These are phyloP conservation scores for Circinella umbellata DNA, from an alignment of 371 early-diverging fungal species.

Conservation along the genomic window DNA sequence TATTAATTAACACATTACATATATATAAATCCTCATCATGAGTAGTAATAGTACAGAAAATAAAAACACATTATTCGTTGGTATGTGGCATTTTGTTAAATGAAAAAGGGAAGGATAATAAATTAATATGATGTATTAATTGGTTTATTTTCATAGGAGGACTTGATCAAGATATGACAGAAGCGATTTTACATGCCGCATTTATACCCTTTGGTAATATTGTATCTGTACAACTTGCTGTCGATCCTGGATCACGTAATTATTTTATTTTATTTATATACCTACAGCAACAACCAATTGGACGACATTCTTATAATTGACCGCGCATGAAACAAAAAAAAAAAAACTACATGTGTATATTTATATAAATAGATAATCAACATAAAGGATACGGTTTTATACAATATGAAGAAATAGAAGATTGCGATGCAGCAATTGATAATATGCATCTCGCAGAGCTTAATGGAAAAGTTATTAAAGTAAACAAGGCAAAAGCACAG, in stretches of 20 bases:
- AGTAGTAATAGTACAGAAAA: conserved; percentile 14
- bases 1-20: background rate
- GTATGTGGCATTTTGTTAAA: conserved; percentile 27
- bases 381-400: conserved; percentile 96
- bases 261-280: background rate
- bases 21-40: conserved; percentile 2
- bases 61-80: conserved; percentile 49
- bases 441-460: conserved; percentile 94
- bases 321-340: too few relatives aligned
- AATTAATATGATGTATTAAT: background rate
- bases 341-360: background rate
- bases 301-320: too few relatives aligned
- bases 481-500: conserved; percentile 81
- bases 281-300: too few relatives aligned
- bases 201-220: conserved; percentile 98
- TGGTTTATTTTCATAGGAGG: conserved; percentile 62
- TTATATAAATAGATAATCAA: conserved; percentile 61
- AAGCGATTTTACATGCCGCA: conserved; percentile 81
- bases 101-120: background rate
- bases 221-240: conserved; percentile 83
- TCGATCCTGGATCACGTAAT: conserved; percentile 75
- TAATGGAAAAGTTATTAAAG: conserved; percentile 88
- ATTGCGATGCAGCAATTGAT: conserved; percentile 89
- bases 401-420: conserved; percentile 86
- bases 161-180: conserved; percentile 81